Evolutionary conservation across 768 basidiomycete genomes (phyloP).

Genomic region (Neoboletus magnificus): DNA sequence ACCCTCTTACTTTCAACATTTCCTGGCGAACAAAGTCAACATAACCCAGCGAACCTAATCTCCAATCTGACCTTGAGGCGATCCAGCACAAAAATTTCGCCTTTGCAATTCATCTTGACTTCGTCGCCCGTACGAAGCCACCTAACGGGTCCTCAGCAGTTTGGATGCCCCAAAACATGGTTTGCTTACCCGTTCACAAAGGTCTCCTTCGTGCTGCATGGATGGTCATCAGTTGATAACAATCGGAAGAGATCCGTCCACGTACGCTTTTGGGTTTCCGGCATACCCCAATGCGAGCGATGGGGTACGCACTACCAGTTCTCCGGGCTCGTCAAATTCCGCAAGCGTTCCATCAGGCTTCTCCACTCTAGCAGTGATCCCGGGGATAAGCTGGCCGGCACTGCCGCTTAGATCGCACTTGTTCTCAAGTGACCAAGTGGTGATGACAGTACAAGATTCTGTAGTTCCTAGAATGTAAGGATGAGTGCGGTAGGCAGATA

Average conservation of each 20-base stretch:
- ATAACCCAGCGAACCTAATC: neutral
- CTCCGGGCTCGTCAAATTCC: constrained; percentile 56
- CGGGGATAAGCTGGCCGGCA: constrained; percentile 57
- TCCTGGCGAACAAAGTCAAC: constrained; percentile 41
- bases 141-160: constrained; percentile 26
- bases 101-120: constrained; percentile 57
- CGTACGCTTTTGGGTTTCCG: constrained; percentile 60
- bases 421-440: constrained; percentile 43
- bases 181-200: constrained; percentile 46
- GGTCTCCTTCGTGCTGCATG: constrained; percentile 55
- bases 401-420: constrained; percentile 49
- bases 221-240: constrained; percentile 5
- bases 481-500: neutral
- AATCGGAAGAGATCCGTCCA: constrained; percentile 7
- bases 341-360: constrained; percentile 57
- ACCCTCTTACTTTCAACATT: constrained; percentile 63
- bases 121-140: constrained; percentile 75
- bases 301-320: constrained; percentile 58
- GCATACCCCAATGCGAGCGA: constrained; percentile 58
- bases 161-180: neutral
- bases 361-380: constrained; percentile 52
- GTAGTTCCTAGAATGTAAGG: constrained; percentile 47
- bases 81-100: constrained; percentile 68
- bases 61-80: constrained; percentile 56
- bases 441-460: constrained; percentile 55